phyloP scores from a whole-genome alignment of 768 basidiomycete genomes.

The Serendipita indica region DNA sequence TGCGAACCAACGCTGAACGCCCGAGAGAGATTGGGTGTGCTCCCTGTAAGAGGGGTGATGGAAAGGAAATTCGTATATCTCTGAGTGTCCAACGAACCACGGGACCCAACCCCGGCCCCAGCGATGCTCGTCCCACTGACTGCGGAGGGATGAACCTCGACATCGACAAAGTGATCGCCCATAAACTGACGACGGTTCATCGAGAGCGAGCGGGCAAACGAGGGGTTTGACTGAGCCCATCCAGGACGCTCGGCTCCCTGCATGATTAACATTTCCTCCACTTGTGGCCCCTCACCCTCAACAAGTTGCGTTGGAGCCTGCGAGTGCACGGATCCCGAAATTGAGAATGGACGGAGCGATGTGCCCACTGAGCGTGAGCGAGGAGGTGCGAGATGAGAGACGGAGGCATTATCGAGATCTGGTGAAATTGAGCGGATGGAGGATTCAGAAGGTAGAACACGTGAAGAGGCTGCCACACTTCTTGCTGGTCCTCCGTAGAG shows the following conservation, averaged over 20 bases:
- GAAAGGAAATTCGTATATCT: too few species aligned
- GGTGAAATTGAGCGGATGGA: not conserved
- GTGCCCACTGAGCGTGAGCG: not conserved
- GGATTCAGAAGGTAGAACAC: not conserved
- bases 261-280: not conserved
- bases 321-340: not conserved
- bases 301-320: not conserved
- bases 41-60: not conserved
- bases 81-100: too few species aligned
- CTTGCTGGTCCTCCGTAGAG: not conserved
- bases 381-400: not conserved
- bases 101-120: too few species aligned
- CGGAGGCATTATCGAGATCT: not conserved
- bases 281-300: not conserved
- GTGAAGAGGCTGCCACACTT: conserved; percentile 1
- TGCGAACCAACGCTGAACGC: not conserved
- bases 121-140: not conserved
- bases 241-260: not conserved
- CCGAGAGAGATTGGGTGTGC: not conserved
- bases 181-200: not conserved
- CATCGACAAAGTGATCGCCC: not conserved
- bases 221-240: not conserved
- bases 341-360: not conserved
- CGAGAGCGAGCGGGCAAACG: not conserved
- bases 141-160: not conserved